Evolutionary conservation across 169 alveolate genomes (phyloP), one percentile per base, ranked within the genome.

Genomic region (Cryptosporidium sp.): DNA sequence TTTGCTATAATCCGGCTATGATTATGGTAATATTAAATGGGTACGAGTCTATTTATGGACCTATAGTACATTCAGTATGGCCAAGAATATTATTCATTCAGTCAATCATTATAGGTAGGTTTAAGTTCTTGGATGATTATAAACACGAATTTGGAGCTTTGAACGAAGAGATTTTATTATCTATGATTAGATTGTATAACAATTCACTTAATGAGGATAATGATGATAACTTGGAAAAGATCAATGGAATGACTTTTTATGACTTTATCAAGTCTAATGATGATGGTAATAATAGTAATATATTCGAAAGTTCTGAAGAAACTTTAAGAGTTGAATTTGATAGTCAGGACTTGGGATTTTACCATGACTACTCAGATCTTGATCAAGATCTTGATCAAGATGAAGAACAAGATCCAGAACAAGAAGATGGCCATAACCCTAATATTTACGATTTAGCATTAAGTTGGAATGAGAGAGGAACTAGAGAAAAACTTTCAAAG

Each of bases 1-100:
- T 80, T 21, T 80, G 89, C n/a, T 44, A 42, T 48, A 80, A 65
- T 21, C 89, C 89, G 10, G n/a, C 62, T 5, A 61, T 80, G 45
- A 29, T 65, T 42, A 18, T 18, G 8, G 68, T 80, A 7, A 80
- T 80, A 33, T 48, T 80, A 48, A 45, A 56, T 21, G 75, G 80
- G 2, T 80, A 80, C 37, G 89, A 80, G 31, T 3, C 42, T 14
- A 44, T 80, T 33, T 80, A 61, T 65, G 89, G 89, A 23, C 80
- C 75, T n/a, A 42, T 80, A 9, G 89, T 80, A 62, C 75, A 62
- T 26, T 61, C 89, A 62, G 35, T 80, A 1, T 80, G 89, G 89
- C 80, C 89, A 16, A 60, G 89, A 26, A 61, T 80, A 42, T 9
- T 80, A 23, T 80, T 80, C 12, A 80, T 44, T 14, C 61, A 80